Conservation (phyloP, 768 basidiomycete genomes). For the Bullera alba region DNA sequence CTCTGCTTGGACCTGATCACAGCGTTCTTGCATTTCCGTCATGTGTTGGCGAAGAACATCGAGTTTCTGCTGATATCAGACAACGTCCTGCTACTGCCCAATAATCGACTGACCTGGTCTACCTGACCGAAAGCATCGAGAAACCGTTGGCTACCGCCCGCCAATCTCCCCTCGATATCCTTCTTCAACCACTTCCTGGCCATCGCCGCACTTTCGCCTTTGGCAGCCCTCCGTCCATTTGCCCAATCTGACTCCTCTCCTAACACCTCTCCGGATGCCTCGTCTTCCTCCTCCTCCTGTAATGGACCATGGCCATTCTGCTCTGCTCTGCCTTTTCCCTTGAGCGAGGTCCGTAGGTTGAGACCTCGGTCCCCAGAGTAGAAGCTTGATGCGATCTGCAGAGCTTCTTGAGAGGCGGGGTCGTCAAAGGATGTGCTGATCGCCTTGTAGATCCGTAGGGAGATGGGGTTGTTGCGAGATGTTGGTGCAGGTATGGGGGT, state of each 20-base stretch:
- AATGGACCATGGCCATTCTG: not conserved
- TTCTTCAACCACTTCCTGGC: slow-evolving; percentile 72
- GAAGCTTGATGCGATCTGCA: slow-evolving; percentile 72
- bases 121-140: slow-evolving; percentile 78
- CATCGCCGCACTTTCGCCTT: slow-evolving; percentile 53
- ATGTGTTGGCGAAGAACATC: slow-evolving; percentile 70
- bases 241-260: slow-evolving; percentile 5
- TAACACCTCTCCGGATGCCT: no score
- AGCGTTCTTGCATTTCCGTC: slow-evolving; percentile 68
- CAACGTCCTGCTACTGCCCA: not conserved
- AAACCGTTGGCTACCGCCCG: slow-evolving; percentile 74
- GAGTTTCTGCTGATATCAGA: slow-evolving; percentile 81
- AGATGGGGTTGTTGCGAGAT: slow-evolving; percentile 55
- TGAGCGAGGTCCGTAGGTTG: not conserved
- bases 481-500: slow-evolving; percentile 11
- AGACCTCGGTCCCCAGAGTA: no score
- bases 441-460: slow-evolving; percentile 84
- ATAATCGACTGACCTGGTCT: slow-evolving; percentile 63
- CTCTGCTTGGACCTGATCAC: slow-evolving; percentile 74
- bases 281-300: slow-evolving; percentile 2
- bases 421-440: slow-evolving; percentile 57
- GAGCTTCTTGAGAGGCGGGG: slow-evolving; percentile 55
- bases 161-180: slow-evolving; percentile 76
- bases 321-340: slow-evolving; percentile 15
- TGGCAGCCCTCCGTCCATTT: slow-evolving; percentile 17